A percentile compares a stretch with the other conserved stretches of the same genome.
These are phyloP conservation scores for Pseudogymnoascus sp. DNA, from an alignment of 2,329 filamentous ascomycete genomes.

Conservation along the genomic window DNA sequence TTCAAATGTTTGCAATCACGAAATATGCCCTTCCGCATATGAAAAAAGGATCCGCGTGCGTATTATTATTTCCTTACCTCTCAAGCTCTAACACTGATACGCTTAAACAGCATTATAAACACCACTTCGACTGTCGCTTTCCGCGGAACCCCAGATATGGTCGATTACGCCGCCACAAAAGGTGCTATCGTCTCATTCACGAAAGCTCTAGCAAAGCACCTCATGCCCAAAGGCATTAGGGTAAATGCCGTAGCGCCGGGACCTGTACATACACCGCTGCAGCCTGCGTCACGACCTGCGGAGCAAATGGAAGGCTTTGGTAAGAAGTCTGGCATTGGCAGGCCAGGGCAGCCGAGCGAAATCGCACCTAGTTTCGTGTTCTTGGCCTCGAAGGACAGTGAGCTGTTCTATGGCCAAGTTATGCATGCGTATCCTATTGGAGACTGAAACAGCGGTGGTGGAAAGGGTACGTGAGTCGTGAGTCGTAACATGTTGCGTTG, in stretches of 20 bases:
- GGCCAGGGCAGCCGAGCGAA: slow-evolving; percentile 71
- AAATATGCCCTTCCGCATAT: not conserved
- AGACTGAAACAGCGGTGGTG: not conserved
- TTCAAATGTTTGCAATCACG: not conserved
- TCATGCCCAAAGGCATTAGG: slow-evolving; percentile 26
- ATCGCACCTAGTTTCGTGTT: slow-evolving; percentile 73
- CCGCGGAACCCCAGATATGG: not conserved
- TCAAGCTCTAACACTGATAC: not conserved
- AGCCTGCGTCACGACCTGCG: not conserved
- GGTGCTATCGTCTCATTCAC: slow-evolving; percentile 9
- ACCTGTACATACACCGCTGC: slow-evolving; percentile 65
- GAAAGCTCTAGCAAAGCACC: not conserved
- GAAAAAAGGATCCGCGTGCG: not conserved
- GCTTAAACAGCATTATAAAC: slow-evolving; percentile 2
- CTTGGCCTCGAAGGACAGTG: slow-evolving; percentile 62
- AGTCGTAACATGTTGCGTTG: too few species aligned
- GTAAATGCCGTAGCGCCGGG: slow-evolving; percentile 75
- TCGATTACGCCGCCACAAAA: slow-evolving; percentile 8
- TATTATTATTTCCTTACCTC: not conserved
- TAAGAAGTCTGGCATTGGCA: slow-evolving; percentile 46
- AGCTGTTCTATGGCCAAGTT: slow-evolving; percentile 60
- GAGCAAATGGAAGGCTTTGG: not conserved
- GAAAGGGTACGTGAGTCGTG: not conserved
- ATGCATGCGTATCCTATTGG: slow-evolving; percentile 24
- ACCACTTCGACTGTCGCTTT: slow-evolving; percentile 3